phyloP scores from a whole-genome alignment of 139 green algal species.

The Chlorella ohadii region DNA sequence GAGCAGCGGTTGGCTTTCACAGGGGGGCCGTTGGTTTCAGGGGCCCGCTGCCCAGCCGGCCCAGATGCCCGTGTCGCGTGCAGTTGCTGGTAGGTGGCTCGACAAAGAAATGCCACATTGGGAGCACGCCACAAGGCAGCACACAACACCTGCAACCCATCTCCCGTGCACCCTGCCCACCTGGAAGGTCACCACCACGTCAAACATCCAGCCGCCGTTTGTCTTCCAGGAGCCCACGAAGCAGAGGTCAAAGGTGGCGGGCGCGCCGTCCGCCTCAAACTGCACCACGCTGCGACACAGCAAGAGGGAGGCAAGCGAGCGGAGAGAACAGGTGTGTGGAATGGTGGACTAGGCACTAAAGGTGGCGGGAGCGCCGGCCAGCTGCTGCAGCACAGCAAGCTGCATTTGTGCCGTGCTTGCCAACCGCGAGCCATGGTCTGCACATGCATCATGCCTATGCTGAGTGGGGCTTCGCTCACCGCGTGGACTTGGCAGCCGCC shows the following conservation, averaged over 20 bases:
- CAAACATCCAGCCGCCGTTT: conserved; percentile 85
- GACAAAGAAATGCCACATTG: conserved; percentile 72
- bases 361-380: no score
- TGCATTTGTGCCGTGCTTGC: no score
- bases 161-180: background rate
- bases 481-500: conserved; percentile 35
- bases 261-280: background rate
- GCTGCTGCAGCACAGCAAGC: no score
- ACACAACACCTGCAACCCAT: no score
- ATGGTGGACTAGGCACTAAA: no score
- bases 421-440: background rate
- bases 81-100: background rate
- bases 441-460: no score
- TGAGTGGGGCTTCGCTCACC: background rate
- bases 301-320: background rate
- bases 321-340: no score
- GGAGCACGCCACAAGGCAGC: conserved; percentile 26
- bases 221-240: conserved; percentile 57
- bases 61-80: no score
- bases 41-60: no score
- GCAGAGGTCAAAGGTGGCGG: conserved; percentile 26
- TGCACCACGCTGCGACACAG: background rate
- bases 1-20: no score
- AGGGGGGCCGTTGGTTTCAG: no score
- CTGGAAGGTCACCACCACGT: conserved; percentile 63